A percentile compares a stretch with the other conserved stretches of the same genome.
Evolutionary conservation across 2,329 filamentous ascomycete species (phyloP).

Genomic region (Trichophyton verrucosum): DNA sequence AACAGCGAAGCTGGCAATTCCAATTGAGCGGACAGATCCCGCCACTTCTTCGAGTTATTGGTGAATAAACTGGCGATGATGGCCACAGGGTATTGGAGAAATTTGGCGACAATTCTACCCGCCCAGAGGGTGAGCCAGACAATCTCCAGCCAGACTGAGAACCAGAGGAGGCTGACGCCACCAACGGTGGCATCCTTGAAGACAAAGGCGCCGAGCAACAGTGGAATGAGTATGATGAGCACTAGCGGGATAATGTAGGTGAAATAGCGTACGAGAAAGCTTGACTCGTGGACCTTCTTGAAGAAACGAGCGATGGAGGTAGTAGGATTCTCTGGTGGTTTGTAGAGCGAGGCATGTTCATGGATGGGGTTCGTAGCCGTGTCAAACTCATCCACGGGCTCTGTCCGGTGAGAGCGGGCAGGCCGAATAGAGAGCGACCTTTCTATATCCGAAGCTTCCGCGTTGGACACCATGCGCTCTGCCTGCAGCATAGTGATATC

Average conservation of each 20-base stretch:
- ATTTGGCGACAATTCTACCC: constrained; percentile 53
- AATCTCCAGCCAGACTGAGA: constrained; percentile 88
- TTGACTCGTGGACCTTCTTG: constrained; percentile 53
- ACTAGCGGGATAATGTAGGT: constrained; percentile 57
- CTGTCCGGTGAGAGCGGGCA: constrained; percentile 41
- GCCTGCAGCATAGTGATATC: constrained; percentile 53
- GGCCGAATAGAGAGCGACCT: constrained; percentile 38
- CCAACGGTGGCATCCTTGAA: constrained; percentile 53
- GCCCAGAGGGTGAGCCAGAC: constrained; percentile 88
- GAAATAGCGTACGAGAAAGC: constrained; percentile 55
- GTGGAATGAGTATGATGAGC: constrained; percentile 52
- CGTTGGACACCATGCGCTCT: constrained; percentile 40
- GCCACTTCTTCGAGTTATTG: constrained; percentile 86
- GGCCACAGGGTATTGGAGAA: constrained; percentile 49
- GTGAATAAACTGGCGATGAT: constrained; percentile 62
- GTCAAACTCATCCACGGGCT: constrained; percentile 55
- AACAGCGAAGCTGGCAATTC: constrained; percentile 79
- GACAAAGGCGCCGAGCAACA: constrained; percentile 51
- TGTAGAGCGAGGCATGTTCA: constrained; percentile 53
- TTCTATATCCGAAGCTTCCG: constrained; percentile 21
- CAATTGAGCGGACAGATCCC: constrained; percentile 70
- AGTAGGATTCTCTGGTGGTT: constrained; percentile 49
- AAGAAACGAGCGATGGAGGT: constrained; percentile 52
- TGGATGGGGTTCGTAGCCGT: constrained; percentile 56
- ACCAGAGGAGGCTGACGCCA: constrained; percentile 73